Percentiles rank a stretch among this genome's conserved stretches.
Evolutionary conservation across 352 stramenopile genomes (phyloP).

Genomic region (Phytopythium helicoides): DNA sequence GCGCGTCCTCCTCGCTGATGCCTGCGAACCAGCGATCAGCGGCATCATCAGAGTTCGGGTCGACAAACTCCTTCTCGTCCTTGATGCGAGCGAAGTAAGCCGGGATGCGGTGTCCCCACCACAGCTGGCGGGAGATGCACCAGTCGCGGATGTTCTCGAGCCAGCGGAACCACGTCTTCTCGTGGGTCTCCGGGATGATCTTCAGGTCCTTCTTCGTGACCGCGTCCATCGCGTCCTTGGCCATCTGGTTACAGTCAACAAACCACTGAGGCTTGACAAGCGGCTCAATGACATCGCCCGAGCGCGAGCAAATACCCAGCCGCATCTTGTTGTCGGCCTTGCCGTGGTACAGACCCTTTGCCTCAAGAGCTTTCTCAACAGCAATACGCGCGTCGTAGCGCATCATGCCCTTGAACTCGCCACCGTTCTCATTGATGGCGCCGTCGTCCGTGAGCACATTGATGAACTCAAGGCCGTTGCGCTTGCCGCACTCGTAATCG

Average conservation of each 20-base stretch:
- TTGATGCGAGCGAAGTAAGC: slow-evolving; percentile 96
- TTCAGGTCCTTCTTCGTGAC: slow-evolving; percentile 81
- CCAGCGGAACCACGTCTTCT: slow-evolving; percentile 98
- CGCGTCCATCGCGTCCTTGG: slow-evolving; percentile 76
- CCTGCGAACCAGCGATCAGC: slow-evolving; percentile 73
- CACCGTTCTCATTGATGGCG: slow-evolving; percentile 94
- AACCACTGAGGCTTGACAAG: slow-evolving; percentile 99
- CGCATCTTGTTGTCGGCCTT: slow-evolving; percentile 99
- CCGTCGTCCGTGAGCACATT: slow-evolving; percentile 97
- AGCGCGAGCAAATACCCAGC: slow-evolving; percentile 97
- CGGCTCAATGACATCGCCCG: slow-evolving; percentile 98
- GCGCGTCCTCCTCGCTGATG: slow-evolving; percentile 84
- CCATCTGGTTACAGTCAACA: slow-evolving; percentile 87
- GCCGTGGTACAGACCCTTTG: slow-evolving; percentile 93
- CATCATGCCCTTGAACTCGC: slow-evolving; percentile 84
- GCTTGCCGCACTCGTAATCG: slow-evolving; percentile 98
- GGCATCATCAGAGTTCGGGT: slow-evolving; percentile 67
- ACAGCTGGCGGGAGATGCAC: slow-evolving; percentile 99
- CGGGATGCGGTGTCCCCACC: slow-evolving; percentile 99
- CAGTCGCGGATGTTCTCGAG: slow-evolving; percentile 99
- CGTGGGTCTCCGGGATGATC: slow-evolving; percentile 81
- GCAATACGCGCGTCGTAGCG: slow-evolving; percentile 88
- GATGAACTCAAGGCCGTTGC: slow-evolving; percentile 97
- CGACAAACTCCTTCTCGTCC: slow-evolving; percentile 62
- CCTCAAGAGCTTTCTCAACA: slow-evolving; percentile 91